These are phyloP conservation scores for Fusarium xylarioides DNA, from an alignment of 2,329 filamentous ascomycete genomes.

Conservation along the genomic window DNA sequence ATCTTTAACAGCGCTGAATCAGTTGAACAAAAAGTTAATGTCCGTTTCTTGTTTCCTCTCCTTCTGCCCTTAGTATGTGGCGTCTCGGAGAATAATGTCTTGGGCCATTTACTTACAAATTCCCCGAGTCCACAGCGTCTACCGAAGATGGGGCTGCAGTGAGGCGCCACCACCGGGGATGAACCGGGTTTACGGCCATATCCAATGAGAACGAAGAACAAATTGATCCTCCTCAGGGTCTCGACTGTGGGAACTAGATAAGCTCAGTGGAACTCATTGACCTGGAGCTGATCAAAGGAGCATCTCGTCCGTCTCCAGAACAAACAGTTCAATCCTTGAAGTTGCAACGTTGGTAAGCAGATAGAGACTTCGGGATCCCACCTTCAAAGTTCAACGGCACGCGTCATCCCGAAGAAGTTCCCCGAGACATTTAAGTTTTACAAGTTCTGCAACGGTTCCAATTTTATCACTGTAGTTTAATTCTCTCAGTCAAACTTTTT, in stretches of 20 bases:
- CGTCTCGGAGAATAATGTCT: not conserved
- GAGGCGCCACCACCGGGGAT: not conserved
- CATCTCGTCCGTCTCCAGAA: not conserved
- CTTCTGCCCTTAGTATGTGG: not conserved
- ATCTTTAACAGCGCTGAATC: not conserved
- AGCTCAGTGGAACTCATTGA: constrained; percentile 13
- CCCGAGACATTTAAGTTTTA: not conserved
- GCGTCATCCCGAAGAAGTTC: not conserved
- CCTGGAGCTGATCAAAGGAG: not conserved
- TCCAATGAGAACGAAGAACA: not conserved
- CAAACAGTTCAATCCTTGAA: not conserved
- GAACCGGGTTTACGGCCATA: not conserved
- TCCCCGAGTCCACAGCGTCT: not conserved
- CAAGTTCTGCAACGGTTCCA: not conserved
- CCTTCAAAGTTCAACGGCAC: not conserved
- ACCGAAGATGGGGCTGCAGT: not conserved
- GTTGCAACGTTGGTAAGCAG: not conserved
- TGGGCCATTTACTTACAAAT: not conserved
- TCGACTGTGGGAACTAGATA: constrained; percentile 17
- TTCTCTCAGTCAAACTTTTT: not conserved
- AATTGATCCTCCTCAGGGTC: constrained; percentile 3
- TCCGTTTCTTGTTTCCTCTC: too few species aligned
- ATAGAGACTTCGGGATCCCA: not conserved
- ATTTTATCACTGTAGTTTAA: not conserved
- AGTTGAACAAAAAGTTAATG: accelerated